Percentiles rank a stretch among this genome's conserved stretches.
These are phyloP conservation scores for Chalara sp. DNA, from an alignment of 2,329 filamentous ascomycete species.

Conservation along the genomic window DNA sequence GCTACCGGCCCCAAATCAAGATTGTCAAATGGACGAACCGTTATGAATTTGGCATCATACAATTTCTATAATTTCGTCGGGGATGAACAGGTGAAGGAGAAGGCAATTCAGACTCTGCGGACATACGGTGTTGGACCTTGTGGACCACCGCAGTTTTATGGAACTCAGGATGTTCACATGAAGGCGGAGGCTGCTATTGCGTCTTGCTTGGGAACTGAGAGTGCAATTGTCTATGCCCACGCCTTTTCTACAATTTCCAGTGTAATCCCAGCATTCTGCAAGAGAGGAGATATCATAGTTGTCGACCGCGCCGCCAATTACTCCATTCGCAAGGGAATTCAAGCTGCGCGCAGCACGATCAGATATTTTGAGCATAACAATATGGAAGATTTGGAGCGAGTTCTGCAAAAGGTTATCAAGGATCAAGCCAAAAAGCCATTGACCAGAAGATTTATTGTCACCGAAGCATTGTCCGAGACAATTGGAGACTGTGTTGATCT, in stretches of 20 bases:
- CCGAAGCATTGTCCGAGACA: constrained; percentile 89
- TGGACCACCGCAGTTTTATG: constrained; percentile 95
- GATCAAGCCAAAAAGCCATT: constrained; percentile 79
- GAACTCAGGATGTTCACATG: constrained; percentile 96
- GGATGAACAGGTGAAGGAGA: constrained; percentile 89
- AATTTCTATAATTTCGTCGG: constrained; percentile 97
- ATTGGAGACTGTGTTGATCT: constrained; percentile 79
- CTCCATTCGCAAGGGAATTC: constrained; percentile 87
- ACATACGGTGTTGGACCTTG: constrained; percentile 96
- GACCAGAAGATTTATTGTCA: constrained; percentile 91
- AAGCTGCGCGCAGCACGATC: constrained; percentile 86
- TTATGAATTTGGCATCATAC: constrained; percentile 88
- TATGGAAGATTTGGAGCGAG: constrained; percentile 84
- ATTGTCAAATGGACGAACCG: constrained; percentile 79
- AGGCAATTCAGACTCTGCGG: constrained; percentile 86
- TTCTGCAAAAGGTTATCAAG: constrained; percentile 77
- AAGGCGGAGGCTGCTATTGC: constrained; percentile 94
- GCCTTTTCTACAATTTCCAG: constrained; percentile 95
- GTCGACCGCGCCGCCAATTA: constrained; percentile 92
- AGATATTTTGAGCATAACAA: constrained; percentile 95
- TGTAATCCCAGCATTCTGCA: constrained; percentile 94
- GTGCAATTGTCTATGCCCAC: constrained; percentile 92
- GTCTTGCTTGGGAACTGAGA: constrained; percentile 76
- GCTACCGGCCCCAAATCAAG: constrained; percentile 88
- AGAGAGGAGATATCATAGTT: constrained; percentile 94